These are phyloP conservation scores for Phytophthora citricola DNA, from an alignment of 352 stramenopile genomes.

Conservation along the genomic window DNA sequence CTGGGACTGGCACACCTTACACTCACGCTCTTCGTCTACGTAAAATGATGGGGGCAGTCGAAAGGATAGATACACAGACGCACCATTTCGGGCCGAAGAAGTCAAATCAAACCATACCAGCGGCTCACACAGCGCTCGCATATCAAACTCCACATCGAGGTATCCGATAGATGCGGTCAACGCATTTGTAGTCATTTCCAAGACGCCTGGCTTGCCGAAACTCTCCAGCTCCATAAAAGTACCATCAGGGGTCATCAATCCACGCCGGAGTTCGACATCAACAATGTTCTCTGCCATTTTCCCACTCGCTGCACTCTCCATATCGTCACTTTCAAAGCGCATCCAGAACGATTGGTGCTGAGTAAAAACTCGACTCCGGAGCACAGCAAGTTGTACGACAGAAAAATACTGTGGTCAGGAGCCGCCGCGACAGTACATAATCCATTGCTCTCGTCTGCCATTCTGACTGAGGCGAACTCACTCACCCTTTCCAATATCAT, in stretches of 20 bases:
- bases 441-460: slow-evolving; percentile 45
- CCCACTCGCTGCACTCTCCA: slow-evolving; percentile 38
- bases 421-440: slow-evolving; percentile 52
- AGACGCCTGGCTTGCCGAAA: slow-evolving; percentile 17
- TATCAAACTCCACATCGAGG: slow-evolving; percentile 46
- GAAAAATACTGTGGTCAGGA: slow-evolving; percentile 35
- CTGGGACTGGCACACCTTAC: slow-evolving; percentile 42
- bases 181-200: slow-evolving; percentile 28
- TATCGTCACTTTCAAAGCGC: slow-evolving; percentile 53
- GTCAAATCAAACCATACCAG: slow-evolving; percentile 57
- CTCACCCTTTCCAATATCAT: slow-evolving; percentile 41
- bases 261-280: slow-evolving; percentile 34
- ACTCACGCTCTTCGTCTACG: slow-evolving; percentile 36
- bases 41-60: slow-evolving; percentile 50
- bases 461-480: slow-evolving; percentile 41
- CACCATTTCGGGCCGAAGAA: slow-evolving; percentile 9
- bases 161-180: slow-evolving; percentile 29
- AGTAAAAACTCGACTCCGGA: slow-evolving; percentile 42
- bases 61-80: slow-evolving; percentile 45
- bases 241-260: slow-evolving; percentile 41
- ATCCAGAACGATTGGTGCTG: slow-evolving; percentile 49
- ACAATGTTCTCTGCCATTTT: slow-evolving; percentile 24
- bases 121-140: slow-evolving; percentile 50
- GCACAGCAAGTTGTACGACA: slow-evolving; percentile 52
- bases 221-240: slow-evolving; percentile 41